A percentile compares a stretch with the other conserved stretches of the same genome.
phyloP scores from a whole-genome alignment of 2,329 filamentous ascomycete genomes.

The Alternaria sp. region DNA sequence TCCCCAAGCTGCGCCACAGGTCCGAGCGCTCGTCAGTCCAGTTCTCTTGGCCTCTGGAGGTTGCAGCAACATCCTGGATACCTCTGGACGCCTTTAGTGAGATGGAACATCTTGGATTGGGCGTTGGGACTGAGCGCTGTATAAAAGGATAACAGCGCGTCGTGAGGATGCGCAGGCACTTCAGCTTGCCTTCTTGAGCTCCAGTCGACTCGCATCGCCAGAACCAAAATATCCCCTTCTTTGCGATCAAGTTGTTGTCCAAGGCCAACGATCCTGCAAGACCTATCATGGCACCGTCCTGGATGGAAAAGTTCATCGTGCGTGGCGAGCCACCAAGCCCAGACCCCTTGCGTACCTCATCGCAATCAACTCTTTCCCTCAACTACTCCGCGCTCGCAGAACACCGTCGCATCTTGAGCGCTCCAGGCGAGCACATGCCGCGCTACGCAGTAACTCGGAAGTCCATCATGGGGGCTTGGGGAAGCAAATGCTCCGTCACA shows the following conservation, averaged over 20 bases:
- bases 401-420: neutral
- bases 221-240: neutral
- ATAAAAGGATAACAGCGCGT: no score
- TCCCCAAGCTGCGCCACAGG: no score
- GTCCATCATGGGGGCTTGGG: neutral
- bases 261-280: neutral
- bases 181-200: no score
- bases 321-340: neutral
- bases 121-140: no score
- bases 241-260: neutral
- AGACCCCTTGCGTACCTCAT: neutral
- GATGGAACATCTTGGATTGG: no score
- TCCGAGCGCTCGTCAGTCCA: no score
- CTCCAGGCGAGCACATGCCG: accelerated
- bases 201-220: neutral
- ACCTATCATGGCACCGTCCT: neutral
- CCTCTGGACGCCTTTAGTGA: no score
- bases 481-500: neutral
- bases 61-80: no score
- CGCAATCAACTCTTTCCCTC: neutral
- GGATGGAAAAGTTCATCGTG: neutral
- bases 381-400: neutral
- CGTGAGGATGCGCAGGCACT: no score
- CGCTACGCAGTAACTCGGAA: neutral
- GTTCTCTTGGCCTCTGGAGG: no score